Evolutionary conservation across 805 yeast species (phyloP), one percentile per base, ranked within the genome.

Genomic region (Candida sphagnicola): DNA sequence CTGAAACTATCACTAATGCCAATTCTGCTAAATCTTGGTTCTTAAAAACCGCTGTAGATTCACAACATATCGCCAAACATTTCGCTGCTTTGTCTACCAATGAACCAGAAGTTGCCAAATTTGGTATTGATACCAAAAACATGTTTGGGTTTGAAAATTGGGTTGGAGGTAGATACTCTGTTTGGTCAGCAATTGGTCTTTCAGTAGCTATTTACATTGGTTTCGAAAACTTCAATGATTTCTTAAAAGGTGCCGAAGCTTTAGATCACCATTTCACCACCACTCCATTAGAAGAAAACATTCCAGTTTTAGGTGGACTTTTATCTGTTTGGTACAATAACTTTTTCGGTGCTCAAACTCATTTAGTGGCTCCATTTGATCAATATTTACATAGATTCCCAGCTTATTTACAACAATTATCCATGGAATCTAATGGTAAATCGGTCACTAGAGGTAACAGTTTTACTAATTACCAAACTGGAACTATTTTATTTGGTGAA

Each of bases 91-190:
- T 93, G 51, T 87, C 96, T 46, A 93, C 99, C 47, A 93, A 93
- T 65, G 95, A 87, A 45, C 69, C 67, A 37, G 97, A 85, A 67
- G 99, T 93, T 48, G 75, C 82, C 56, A 85, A 87, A 71, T 93
- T 93, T 57, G 99, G 99, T 59, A 93, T 93, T 53, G 98, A 93
- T 73, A 80, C 96, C 62, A 84, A 80, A 65, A 93, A 93, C 77
- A 93, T 93, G 99, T 93, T 93, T 68, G 98, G 95, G 48, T 93
- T 93, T 58, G 96, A 90, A 66, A 83, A 73, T 71, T 93, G 99
- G 99, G 99, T 93, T 49, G 99, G 99, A 60, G 99, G 99, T 62
- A 85, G 99, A 70, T 93, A 93, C 82, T 93, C 99, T n/a, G 99
- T 93, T 46, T 93, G 99, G 99, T 86, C 96, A 31, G 95, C 99